These are phyloP conservation scores for Poa annua DNA, from an alignment of 176 grass and related monocot species.

Conservation along the genomic window DNA sequence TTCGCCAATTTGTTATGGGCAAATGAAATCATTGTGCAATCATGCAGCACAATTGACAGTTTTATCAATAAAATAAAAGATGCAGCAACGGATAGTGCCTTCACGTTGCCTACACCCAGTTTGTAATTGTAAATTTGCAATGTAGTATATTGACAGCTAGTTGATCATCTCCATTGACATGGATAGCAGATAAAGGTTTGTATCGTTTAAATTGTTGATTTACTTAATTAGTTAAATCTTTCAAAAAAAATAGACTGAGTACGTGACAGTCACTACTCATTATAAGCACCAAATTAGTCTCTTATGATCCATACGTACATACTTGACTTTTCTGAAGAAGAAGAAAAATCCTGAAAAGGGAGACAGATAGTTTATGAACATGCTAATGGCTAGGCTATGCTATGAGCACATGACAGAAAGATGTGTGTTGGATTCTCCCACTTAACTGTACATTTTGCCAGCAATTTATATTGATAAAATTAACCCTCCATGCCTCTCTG, in stretches of 20 bases:
- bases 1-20: constrained; percentile 31
- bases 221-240: constrained; percentile 13
- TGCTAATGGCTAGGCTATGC: background rate
- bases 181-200: background rate
- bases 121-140: background rate
- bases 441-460: background rate
- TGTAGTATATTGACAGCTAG: background rate
- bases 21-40: constrained; percentile 40
- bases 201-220: background rate
- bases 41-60: background rate
- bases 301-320: constrained; percentile 22
- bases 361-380: background rate
- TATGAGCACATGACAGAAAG: constrained; percentile 17
- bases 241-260: background rate
- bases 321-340: background rate
- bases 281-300: constrained; percentile 28
- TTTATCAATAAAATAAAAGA: background rate
- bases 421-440: constrained; percentile 25
- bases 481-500: background rate
- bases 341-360: background rate
- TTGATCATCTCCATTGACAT: background rate
- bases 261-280: constrained; percentile 58
- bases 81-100: constrained; percentile 13
- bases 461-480: constrained; percentile 8
- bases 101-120: constrained; percentile 35